phyloP scores from a whole-genome alignment of 352 stramenopile genomes.

The Albugo laibachii region DNA sequence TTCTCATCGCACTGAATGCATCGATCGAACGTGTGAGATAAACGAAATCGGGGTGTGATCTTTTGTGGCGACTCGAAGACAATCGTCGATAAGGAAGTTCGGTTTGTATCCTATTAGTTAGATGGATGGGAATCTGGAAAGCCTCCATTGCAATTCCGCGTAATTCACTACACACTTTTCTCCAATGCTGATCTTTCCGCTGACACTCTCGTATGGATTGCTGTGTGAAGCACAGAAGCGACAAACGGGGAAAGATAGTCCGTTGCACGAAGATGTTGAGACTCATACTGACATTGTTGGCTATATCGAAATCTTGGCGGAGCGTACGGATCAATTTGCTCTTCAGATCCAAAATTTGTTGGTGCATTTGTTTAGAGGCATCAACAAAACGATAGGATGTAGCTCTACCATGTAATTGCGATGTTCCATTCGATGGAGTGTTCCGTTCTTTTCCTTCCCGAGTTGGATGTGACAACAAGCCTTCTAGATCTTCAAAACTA shows the following conservation, averaged over 20 bases:
- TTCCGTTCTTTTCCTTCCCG: background rate
- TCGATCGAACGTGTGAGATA: constrained; percentile 51
- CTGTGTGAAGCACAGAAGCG: constrained; percentile 52
- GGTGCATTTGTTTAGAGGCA: constrained; percentile 3
- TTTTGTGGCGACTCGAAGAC: constrained; percentile 4
- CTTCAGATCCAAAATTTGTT: constrained; percentile 60
- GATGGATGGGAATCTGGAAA: constrained; percentile 22
- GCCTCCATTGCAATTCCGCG: constrained; percentile 46
- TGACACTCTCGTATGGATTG: constrained; percentile 45
- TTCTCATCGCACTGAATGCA: constrained; percentile 62
- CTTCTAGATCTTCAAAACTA: constrained; percentile 35
- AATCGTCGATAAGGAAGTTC: constrained; percentile 29
- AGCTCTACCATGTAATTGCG: background rate
- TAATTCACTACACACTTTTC: constrained; percentile 45
- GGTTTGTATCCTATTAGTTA: constrained; percentile 39
- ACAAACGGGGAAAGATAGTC: constrained; percentile 48
- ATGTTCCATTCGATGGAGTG: background rate
- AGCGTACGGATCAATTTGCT: constrained; percentile 40
- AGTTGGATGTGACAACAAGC: too few relatives aligned
- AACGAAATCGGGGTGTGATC: constrained; percentile 2
- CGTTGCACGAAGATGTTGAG: constrained; percentile 57
- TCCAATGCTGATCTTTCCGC: constrained; percentile 69
- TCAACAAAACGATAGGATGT: background rate
- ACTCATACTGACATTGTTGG: constrained; percentile 55
- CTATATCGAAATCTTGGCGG: constrained; percentile 52